Percentiles rank a stretch among this genome's conserved stretches.
These are phyloP conservation scores for Candida ficus DNA, from an alignment of 805 yeast species.

Conservation along the genomic window DNA sequence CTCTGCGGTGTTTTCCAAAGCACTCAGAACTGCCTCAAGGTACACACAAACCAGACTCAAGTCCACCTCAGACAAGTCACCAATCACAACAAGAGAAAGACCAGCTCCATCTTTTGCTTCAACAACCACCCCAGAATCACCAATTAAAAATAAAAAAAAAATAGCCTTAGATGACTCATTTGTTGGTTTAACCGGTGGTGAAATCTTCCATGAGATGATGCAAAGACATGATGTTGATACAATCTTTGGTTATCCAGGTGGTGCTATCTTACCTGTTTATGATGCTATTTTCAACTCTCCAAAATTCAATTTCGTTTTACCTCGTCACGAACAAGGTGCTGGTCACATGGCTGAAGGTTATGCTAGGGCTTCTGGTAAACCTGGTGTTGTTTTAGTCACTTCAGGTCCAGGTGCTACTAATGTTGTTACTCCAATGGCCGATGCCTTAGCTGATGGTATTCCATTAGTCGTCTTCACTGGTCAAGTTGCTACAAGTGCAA, in stretches of 20 bases:
- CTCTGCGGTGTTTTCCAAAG: too few relatives aligned
- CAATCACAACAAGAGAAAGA: slow-evolving; percentile 16
- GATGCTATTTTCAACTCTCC: slow-evolving; percentile 94
- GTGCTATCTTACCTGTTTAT: slow-evolving; percentile 96
- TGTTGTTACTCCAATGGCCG: slow-evolving; percentile 97
- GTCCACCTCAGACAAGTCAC: slow-evolving; percentile 3
- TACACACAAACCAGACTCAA: too few relatives aligned
- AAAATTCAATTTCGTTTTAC: slow-evolving; percentile 84
- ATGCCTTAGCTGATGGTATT: slow-evolving; percentile 94
- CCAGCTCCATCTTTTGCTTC: slow-evolving; percentile 27
- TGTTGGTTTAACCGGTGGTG: slow-evolving; percentile 97
- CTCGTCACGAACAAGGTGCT: slow-evolving; percentile 98
- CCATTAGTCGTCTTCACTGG: slow-evolving; percentile 97
- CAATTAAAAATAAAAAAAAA: slow-evolving; percentile 1
- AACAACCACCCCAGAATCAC: slow-evolving; percentile 8
- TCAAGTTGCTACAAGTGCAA: slow-evolving; percentile 92
- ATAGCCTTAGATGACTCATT: slow-evolving; percentile 70
- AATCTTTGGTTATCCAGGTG: slow-evolving; percentile 97
- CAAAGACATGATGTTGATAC: slow-evolving; percentile 92
- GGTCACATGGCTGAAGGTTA: slow-evolving; percentile 99
- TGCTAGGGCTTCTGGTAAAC: slow-evolving; percentile 91
- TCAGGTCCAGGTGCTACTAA: slow-evolving; percentile 99
- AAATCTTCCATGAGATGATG: slow-evolving; percentile 99
- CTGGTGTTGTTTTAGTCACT: slow-evolving; percentile 97
- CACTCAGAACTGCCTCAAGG: too few relatives aligned